A percentile compares a stretch with the other conserved stretches of the same genome.
Conservation (phyloP, 2,329 filamentous ascomycete species). For the Phialocephala sp. region DNA sequence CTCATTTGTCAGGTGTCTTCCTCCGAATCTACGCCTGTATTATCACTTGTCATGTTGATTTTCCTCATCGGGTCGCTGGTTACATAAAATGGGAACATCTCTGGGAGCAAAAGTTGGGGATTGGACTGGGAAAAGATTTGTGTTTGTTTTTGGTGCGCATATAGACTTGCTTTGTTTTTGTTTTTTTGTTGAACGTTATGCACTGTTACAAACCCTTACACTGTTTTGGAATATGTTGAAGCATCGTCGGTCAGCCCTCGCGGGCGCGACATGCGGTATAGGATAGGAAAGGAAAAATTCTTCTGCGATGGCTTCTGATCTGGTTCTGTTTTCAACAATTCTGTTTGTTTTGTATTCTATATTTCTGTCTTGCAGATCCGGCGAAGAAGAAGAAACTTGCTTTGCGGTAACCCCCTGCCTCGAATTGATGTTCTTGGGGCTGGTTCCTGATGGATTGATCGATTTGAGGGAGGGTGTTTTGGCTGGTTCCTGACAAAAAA, state of each 20-base stretch:
- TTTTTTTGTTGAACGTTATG: neutral
- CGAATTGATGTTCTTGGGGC: constrained; percentile 8
- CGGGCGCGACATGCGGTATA: constrained; percentile 30
- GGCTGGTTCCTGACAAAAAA: neutral
- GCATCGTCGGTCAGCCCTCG: constrained; percentile 19
- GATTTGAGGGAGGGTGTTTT: constrained; percentile 11
- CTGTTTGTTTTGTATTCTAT: constrained; percentile 9
- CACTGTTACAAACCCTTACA: neutral
- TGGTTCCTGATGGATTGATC: constrained; percentile 23
- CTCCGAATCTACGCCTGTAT: constrained; percentile 12
- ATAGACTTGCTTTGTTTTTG: neutral
- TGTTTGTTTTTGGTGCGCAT: constrained; percentile 17
- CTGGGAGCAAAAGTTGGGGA: constrained; percentile 26
- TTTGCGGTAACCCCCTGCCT: too few species aligned
- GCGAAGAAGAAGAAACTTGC: too few species aligned
- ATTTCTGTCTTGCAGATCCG: too few species aligned
- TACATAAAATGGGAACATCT: constrained; percentile 22
- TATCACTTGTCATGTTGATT: constrained; percentile 5
- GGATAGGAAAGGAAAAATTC: constrained; percentile 29
- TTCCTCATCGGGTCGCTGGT: constrained; percentile 24
- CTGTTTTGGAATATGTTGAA: constrained; percentile 9
- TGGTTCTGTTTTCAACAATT: constrained; percentile 10
- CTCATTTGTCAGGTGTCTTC: constrained; percentile 19
- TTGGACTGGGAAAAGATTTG: constrained; percentile 32
- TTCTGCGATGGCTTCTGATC: constrained; percentile 13